phyloP scores from a whole-genome alignment of 148 eudicot genomes.

The Oxyria digyna region DNA sequence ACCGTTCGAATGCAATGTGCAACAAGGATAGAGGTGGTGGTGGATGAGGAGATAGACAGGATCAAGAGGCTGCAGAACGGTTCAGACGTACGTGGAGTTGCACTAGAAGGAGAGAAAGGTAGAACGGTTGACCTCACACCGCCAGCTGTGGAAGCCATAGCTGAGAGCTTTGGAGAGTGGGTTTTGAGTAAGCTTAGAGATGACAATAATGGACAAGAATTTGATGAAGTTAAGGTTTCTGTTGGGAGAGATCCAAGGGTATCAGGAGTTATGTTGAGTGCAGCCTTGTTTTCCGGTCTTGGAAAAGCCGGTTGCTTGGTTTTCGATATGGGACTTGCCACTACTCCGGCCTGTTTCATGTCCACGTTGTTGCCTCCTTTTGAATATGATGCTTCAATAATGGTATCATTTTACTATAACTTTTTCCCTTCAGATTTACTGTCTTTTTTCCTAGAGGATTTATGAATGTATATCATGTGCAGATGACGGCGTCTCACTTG shows the following conservation, averaged over 20 bases:
- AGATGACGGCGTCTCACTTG: slow-evolving; percentile 98
- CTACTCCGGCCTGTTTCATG: slow-evolving; percentile 98
- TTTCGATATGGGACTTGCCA: slow-evolving; percentile 86
- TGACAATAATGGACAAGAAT: slow-evolving; percentile 4
- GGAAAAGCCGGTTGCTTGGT: slow-evolving; percentile 49
- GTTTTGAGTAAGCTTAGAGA: slow-evolving; percentile 20
- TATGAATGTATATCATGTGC: neutral
- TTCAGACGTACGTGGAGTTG: slow-evolving; percentile 86
- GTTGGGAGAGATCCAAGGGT: slow-evolving; percentile 66
- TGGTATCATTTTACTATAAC: slow-evolving; percentile 32
- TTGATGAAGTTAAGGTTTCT: slow-evolving; percentile 42
- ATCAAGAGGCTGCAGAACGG: slow-evolving; percentile 87
- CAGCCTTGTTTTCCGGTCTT: slow-evolving; percentile 65
- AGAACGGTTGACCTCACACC: slow-evolving; percentile 63
- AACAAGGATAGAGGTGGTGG: slow-evolving; percentile 19
- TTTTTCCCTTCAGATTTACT: neutral
- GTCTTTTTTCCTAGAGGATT: neutral
- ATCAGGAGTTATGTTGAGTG: slow-evolving; percentile 50
- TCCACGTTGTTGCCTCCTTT: slow-evolving; percentile 73
- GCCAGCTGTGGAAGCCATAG: slow-evolving; percentile 70
- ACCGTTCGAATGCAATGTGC: neutral
- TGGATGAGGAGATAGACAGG: slow-evolving; percentile 67
- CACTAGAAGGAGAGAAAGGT: slow-evolving; percentile 72
- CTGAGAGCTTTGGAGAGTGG: slow-evolving; percentile 97
- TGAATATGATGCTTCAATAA: slow-evolving; percentile 67